Evolutionary conservation across 2,329 filamentous ascomycete species (phyloP), one percentile per base, ranked within the genome.

Genomic region (Chalaropsis ovoidea): DNA sequence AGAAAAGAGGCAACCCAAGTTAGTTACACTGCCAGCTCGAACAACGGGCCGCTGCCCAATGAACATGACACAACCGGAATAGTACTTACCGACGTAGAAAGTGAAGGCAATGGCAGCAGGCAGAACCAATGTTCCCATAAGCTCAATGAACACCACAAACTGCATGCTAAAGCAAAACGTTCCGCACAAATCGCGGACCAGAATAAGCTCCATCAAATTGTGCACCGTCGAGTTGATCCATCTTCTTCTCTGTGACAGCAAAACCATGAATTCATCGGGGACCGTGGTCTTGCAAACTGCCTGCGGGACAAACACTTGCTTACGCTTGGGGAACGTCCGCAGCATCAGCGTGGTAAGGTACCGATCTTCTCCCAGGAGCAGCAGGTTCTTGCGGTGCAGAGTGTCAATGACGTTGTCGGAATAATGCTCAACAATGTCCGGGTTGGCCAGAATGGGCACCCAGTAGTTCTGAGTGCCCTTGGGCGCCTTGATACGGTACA

Each of bases 131-230:
- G 95, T 99, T 71, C 94, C 94, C 65, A 97, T 83, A 65, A 99
- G 81, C 77, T 99, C 94, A 72, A 99, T 89, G 74, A 92, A 95
- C 69, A 99, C 88, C 69, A 99, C 87, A 74, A 99, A 99, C 77
- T 99, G 94, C 94, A 99, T 99, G 76, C 90, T 96, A 81, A 99
- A 99, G 80, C 95, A 99, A 79, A 99, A 99, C 2, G 94, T 99
- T 70, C 94, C 94, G 73, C 94, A 99, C 17, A 99, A 83, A 78
- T 99, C 94, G 69, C 92, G 86, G 56, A 99, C 95, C 42, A 99
- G 83, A 63, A 97, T 86, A 67, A 99, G 84, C 76, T 99, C 94
- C 89, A 99, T 96, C 56, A 99, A 80, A 74, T 99, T 99, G 80
- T 99, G 94, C 62, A 99, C 88, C 3, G 94, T 99, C 75, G 90